Conservation (phyloP, 106 monocot genomes). For the Dendrobium officinale region DNA sequence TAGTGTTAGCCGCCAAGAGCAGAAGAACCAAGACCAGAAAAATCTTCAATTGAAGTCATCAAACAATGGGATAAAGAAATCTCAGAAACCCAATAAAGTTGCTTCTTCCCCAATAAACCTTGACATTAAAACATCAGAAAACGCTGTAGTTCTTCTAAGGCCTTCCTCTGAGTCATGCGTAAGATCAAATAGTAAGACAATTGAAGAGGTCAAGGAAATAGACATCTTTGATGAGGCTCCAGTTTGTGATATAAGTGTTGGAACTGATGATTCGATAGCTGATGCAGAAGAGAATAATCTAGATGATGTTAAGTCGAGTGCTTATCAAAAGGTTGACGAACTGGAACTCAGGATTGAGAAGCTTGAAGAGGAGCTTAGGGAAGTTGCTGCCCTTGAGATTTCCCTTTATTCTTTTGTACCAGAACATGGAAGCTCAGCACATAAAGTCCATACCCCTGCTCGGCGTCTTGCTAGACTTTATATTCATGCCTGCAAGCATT, state of each 20-base stretch:
- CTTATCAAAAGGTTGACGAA: constrained; percentile 51
- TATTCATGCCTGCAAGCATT: constrained; percentile 80
- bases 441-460: constrained; percentile 96
- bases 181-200: constrained; percentile 48
- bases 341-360: constrained; percentile 72
- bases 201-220: constrained; percentile 58
- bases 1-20: constrained; percentile 30
- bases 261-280: constrained; percentile 67
- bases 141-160: background rate
- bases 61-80: constrained; percentile 28
- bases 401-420: constrained; percentile 86
- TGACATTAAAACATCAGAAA: constrained; percentile 28
- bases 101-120: constrained; percentile 26
- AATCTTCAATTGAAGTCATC: too few species aligned
- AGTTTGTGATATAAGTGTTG: constrained; percentile 37
- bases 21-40: constrained; percentile 17
- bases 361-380: constrained; percentile 87
- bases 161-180: constrained; percentile 64
- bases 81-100: constrained; percentile 40
- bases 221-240: constrained; percentile 47
- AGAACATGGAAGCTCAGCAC: constrained; percentile 85
- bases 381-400: constrained; percentile 92
- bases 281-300: constrained; percentile 58
- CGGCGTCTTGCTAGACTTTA: constrained; percentile 79
- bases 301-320: constrained; percentile 27